These are phyloP conservation scores for Solanum hybrid DNA, from an alignment of 305 asterid species.

Conservation along the genomic window DNA sequence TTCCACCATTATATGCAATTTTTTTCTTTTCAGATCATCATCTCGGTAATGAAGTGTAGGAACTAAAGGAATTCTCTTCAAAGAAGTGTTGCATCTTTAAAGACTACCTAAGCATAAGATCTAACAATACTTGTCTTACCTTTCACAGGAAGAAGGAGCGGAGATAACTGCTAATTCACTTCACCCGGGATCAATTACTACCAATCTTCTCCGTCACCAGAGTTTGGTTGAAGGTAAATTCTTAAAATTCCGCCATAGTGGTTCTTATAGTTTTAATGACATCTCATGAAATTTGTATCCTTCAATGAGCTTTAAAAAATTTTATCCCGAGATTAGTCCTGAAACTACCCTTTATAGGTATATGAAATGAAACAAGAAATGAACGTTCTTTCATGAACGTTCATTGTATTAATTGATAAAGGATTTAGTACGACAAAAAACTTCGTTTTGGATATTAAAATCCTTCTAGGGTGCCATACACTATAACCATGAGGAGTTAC, in stretches of 20 bases:
- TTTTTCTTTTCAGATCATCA: not conserved
- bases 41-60: not conserved
- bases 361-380: not conserved
- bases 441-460: not conserved
- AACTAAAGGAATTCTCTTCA: not conserved
- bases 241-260: not conserved
- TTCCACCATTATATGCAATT: not conserved
- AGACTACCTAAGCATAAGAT: not conserved
- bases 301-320: not conserved
- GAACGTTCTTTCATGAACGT: not conserved
- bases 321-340: not conserved
- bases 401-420: not conserved
- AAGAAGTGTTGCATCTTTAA: not conserved
- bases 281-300: not conserved
- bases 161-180: constrained; percentile 81
- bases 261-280: not conserved
- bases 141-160: constrained; percentile 70
- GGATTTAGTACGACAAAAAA: not conserved
- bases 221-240: constrained; percentile 42
- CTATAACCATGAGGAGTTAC: not conserved
- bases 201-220: constrained; percentile 72
- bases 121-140: constrained; percentile 3
- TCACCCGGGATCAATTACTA: constrained; percentile 81
- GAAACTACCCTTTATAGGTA: not conserved
- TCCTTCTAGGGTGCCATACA: not conserved